These are phyloP conservation scores for Salvia rosmarinus DNA, from an alignment of 257 asterid genomes.

Conservation along the genomic window DNA sequence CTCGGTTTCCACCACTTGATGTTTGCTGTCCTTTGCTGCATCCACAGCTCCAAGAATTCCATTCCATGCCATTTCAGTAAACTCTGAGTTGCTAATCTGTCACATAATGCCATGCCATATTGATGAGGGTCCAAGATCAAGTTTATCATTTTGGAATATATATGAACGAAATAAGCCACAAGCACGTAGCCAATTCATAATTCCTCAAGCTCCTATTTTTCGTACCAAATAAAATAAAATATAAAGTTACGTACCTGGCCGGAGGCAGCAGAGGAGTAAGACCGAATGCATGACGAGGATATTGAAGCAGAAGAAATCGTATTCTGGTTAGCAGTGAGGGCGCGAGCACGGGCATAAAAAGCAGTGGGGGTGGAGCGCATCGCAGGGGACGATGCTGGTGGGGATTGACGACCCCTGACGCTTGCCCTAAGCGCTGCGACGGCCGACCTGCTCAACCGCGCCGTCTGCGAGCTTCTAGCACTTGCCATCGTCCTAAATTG, in stretches of 20 bases:
- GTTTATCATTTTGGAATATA: not conserved
- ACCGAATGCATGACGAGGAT: constrained; percentile 41
- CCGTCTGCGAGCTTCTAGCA: constrained; percentile 40
- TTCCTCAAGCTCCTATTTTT: not conserved
- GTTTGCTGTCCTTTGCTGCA: constrained; percentile 72
- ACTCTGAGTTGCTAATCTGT: constrained; percentile 80
- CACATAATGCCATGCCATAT: not conserved
- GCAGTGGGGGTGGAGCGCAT: not conserved
- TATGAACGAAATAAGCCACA: no score
- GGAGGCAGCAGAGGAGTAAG: constrained; percentile 58
- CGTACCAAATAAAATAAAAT: not conserved
- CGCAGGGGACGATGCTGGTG: constrained; percentile 30
- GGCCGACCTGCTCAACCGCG: constrained; percentile 50
- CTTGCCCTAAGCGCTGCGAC: constrained; percentile 46
- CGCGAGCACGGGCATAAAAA: constrained; percentile 12
- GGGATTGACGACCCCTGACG: constrained; percentile 30
- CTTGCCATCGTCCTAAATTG: constrained; percentile 40
- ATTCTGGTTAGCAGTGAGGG: constrained; percentile 25
- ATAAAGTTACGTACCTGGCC: constrained; percentile 44
- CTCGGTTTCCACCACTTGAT: constrained; percentile 89
- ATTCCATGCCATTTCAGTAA: constrained; percentile 93
- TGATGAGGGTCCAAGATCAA: no score
- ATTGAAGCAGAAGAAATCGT: constrained; percentile 14
- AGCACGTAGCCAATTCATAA: not conserved
- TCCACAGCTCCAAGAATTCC: constrained; percentile 71